Conservation (phyloP, 2,329 filamentous ascomycete genomes). For the Trichophyton schoenleinii region DNA sequence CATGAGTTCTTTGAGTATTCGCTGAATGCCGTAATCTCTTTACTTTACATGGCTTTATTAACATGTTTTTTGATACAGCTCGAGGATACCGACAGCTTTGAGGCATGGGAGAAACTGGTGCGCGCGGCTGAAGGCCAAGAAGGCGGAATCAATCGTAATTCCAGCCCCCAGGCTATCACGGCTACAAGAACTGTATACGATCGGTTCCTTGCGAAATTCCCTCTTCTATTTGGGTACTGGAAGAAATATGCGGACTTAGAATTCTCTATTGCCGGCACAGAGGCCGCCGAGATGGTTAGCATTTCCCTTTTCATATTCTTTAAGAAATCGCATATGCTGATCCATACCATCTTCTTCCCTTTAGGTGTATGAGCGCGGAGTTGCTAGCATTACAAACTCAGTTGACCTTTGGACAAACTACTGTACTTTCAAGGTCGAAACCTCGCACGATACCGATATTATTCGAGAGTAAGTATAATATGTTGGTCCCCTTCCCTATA, state of each 20-base stretch:
- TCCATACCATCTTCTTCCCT: not conserved
- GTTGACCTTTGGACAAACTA: conserved; percentile 97
- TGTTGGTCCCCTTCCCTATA: conserved; percentile 51
- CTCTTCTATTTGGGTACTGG: conserved; percentile 95
- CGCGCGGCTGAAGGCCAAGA: conserved; percentile 72
- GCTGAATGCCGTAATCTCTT: not conserved
- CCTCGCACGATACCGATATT: conserved; percentile 82
- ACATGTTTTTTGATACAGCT: conserved; percentile 28
- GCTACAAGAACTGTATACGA: conserved; percentile 82
- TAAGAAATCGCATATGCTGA: not conserved
- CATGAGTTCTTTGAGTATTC: not conserved
- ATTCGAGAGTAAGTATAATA: conserved; percentile 97
- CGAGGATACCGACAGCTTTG: conserved; percentile 77
- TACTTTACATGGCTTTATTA: not conserved
- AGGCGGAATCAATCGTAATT: conserved; percentile 90
- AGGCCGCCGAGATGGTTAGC: conserved; percentile 88
- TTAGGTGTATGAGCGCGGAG: conserved; percentile 87
- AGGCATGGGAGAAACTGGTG: conserved; percentile 87
- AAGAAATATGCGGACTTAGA: conserved; percentile 98
- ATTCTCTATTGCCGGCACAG: conserved; percentile 90
- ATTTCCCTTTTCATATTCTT: not conserved
- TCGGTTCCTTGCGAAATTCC: conserved; percentile 85
- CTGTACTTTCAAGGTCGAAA: conserved; percentile 95
- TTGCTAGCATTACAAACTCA: conserved; percentile 82
- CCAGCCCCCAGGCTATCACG: conserved; percentile 82